Percentiles rank a stretch among this genome's conserved stretches.
Conservation (phyloP, 1,284 basidiomycete species). For the Ustilago nuda region DNA sequence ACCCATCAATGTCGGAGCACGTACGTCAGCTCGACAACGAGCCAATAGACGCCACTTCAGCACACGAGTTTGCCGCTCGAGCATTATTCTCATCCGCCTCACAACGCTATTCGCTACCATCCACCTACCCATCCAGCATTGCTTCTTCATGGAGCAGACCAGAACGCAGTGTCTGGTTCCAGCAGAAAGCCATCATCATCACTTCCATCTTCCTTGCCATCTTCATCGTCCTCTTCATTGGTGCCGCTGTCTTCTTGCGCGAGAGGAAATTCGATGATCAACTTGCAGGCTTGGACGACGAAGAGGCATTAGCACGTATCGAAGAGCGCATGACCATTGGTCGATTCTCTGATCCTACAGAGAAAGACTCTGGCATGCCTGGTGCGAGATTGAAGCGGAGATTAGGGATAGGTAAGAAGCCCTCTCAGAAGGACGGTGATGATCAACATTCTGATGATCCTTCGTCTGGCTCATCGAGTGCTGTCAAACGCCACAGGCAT, state of each 20-base stretch:
- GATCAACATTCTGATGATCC: slow-evolving; percentile 33
- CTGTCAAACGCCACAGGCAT: slow-evolving; percentile 31
- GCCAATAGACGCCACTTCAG: slow-evolving; percentile 2
- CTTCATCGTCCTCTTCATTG: slow-evolving; percentile 67
- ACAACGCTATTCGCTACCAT: slow-evolving; percentile 48
- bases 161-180: slow-evolving; percentile 62
- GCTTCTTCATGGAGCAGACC: slow-evolving; percentile 56
- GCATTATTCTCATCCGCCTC: not conserved
- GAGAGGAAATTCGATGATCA: slow-evolving; percentile 60
- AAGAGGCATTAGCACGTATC: slow-evolving; percentile 44
- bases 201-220: slow-evolving; percentile 67
- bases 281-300: slow-evolving; percentile 46
- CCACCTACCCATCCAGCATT: slow-evolving; percentile 52
- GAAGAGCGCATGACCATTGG: slow-evolving; percentile 50
- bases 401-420: slow-evolving; percentile 28
- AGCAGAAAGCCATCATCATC: slow-evolving; percentile 66
- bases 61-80: not conserved
- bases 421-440: slow-evolving; percentile 27
- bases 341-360: slow-evolving; percentile 26
- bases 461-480: slow-evolving; percentile 46
- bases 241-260: slow-evolving; percentile 64
- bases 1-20: slow-evolving; percentile 10
- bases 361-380: slow-evolving; percentile 14
- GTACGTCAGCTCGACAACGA: slow-evolving; percentile 8
- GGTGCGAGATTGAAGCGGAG: slow-evolving; percentile 23